Percentiles rank a stretch among this genome's conserved stretches.
phyloP scores from a whole-genome alignment of 495 filamentous ascomycete genomes.

The Talaromyces nanjingensis region DNA sequence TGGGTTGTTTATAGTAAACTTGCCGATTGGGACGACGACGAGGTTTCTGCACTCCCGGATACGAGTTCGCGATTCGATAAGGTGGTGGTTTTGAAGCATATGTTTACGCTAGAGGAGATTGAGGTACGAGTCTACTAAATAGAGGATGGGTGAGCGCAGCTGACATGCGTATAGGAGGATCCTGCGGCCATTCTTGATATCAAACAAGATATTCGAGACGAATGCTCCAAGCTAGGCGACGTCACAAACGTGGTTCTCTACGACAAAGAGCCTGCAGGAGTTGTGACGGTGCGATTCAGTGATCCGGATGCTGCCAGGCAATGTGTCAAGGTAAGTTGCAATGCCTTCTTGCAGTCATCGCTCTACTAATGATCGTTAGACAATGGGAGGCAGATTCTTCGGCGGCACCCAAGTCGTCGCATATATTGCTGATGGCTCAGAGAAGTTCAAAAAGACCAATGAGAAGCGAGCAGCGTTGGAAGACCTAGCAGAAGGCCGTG shows the following conservation, averaged over 20 bases:
- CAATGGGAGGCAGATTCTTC: slow-evolving; percentile 80
- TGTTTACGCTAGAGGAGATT: slow-evolving; percentile 87
- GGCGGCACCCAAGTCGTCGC: slow-evolving; percentile 67
- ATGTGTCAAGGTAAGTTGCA: slow-evolving; percentile 53
- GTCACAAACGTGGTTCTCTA: slow-evolving; percentile 90
- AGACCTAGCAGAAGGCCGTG: slow-evolving; percentile 34
- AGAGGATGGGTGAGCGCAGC: not conserved
- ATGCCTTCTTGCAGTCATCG: too few species aligned
- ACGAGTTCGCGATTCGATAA: slow-evolving; percentile 63
- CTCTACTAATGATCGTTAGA: slow-evolving; percentile 20
- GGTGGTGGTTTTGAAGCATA: slow-evolving; percentile 81
- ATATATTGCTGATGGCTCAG: slow-evolving; percentile 64
- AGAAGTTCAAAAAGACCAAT: slow-evolving; percentile 89
- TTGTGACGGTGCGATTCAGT: slow-evolving; percentile 75
- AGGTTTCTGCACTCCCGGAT: slow-evolving; percentile 51
- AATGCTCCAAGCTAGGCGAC: slow-evolving; percentile 77
- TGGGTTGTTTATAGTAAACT: slow-evolving; percentile 54
- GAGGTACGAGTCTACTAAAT: slow-evolving; percentile 33
- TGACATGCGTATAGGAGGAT: slow-evolving; percentile 54
- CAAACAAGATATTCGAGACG: slow-evolving; percentile 87
- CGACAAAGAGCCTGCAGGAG: slow-evolving; percentile 79
- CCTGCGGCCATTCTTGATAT: slow-evolving; percentile 79
- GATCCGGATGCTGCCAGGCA: slow-evolving; percentile 61
- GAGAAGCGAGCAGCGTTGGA: slow-evolving; percentile 85
- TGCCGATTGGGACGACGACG: slow-evolving; percentile 89